These are phyloP conservation scores for Silybum marianum DNA, from an alignment of 129 eudicot species.

Conservation along the genomic window DNA sequence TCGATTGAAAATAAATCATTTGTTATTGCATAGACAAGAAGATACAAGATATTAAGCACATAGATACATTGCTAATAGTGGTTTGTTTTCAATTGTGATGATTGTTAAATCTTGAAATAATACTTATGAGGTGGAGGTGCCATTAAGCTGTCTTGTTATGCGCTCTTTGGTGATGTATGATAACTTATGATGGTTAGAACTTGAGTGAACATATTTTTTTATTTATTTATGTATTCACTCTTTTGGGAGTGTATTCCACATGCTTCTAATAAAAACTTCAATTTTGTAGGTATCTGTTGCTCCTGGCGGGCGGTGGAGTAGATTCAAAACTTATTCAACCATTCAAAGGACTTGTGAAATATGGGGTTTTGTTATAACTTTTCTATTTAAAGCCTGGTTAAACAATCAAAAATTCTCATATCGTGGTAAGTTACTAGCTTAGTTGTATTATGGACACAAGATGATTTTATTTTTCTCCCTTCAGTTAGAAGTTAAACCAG, in stretches of 20 bases:
- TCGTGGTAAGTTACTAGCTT: constrained; percentile 54
- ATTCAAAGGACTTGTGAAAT: constrained; percentile 95
- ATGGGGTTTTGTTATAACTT: constrained; percentile 89
- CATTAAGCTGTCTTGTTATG: not conserved
- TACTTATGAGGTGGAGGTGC: constrained; percentile 7
- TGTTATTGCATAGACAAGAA: not conserved
- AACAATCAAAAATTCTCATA: constrained; percentile 92
- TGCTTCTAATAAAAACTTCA: not conserved
- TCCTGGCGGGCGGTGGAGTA: constrained; percentile 97
- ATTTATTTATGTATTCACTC: not conserved
- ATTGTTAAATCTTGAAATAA: constrained; percentile 3
- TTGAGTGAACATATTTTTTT: not conserved
- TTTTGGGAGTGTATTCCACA: not conserved
- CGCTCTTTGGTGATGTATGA: not conserved
- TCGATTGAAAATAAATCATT: not conserved
- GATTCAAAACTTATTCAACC: constrained; percentile 96
- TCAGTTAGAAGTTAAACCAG: constrained; percentile 1
- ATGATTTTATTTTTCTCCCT: not conserved
- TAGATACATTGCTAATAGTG: constrained; percentile 7
- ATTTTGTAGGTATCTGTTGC: constrained; percentile 85
- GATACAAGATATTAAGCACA: not conserved
- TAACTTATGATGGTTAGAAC: not conserved
- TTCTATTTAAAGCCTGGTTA: constrained; percentile 78
- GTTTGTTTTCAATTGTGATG: not conserved
- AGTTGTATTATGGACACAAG: not conserved